Evolutionary conservation across 805 yeast genomes (phyloP).

Genomic region (Blastobotrys peoriensis): DNA sequence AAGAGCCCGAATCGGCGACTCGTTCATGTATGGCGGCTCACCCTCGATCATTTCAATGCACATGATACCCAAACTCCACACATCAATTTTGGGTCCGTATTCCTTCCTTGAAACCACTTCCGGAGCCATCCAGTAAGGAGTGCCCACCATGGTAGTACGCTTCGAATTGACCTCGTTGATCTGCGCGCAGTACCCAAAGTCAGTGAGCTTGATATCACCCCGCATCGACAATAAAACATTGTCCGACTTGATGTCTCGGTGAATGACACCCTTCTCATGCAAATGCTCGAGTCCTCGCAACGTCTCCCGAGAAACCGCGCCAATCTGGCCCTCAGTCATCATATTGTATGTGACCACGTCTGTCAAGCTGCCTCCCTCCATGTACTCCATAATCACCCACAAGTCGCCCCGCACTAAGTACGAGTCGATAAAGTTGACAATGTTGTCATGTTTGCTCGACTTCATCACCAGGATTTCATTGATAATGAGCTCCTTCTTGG

Average conservation of each 20-base stretch:
- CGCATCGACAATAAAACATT: constrained; percentile 75
- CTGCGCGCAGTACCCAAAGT: constrained; percentile 83
- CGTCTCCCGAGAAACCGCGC: constrained; percentile 90
- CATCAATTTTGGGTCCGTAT: constrained; percentile 94
- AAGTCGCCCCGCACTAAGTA: constrained; percentile 74
- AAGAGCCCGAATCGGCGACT: constrained; percentile 88
- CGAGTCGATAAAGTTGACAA: constrained; percentile 90
- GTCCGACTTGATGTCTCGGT: constrained; percentile 93
- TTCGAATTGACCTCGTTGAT: constrained; percentile 68
- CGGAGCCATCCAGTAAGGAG: constrained; percentile 99
- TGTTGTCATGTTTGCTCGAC: constrained; percentile 88
- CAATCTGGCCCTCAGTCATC: constrained; percentile 91
- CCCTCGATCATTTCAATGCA: constrained; percentile 98
- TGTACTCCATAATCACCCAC: constrained; percentile 98
- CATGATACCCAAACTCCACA: constrained; percentile 98
- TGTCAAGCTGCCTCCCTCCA: constrained; percentile 97
- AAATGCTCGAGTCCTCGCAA: constrained; percentile 77
- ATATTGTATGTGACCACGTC: constrained; percentile 89
- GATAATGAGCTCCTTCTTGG: constrained; percentile 89
- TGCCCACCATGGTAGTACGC: constrained; percentile 98
- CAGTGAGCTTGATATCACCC: constrained; percentile 90
- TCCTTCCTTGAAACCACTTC: constrained; percentile 94
- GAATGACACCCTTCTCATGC: constrained; percentile 89
- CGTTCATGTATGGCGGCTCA: constrained; percentile 96
- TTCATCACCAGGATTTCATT: constrained; percentile 96